Percentiles rank a stretch among this genome's conserved stretches.
These are phyloP conservation scores for Paramecium caudatum DNA, from an alignment of 73 alveolate genomes.

Conservation along the genomic window DNA sequence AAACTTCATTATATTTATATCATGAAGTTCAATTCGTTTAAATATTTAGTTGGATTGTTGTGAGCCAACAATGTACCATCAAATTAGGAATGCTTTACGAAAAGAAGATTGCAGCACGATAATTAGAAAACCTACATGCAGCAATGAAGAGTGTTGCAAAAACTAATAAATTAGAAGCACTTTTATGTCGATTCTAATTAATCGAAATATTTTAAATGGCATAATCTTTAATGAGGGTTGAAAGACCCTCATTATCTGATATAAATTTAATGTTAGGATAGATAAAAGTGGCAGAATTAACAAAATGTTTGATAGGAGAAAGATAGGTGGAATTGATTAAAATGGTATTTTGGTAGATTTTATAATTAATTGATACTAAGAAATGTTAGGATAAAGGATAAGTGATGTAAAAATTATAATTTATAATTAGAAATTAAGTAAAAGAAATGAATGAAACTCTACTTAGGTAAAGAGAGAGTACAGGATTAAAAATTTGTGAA, in stretches of 20 bases:
- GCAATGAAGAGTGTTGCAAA: constrained; percentile 12
- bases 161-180: not conserved
- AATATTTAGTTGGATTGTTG: not conserved
- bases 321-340: not conserved
- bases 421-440: not conserved
- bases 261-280: constrained; percentile 7
- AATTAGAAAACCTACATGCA: not conserved
- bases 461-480: not conserved
- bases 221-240: not conserved
- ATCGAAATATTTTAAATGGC: constrained; percentile 18
- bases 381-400: not conserved
- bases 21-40: constrained; percentile 1
- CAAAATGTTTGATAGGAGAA: not conserved
- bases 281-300: not conserved
- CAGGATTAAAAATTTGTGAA: not conserved
- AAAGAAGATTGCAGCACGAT: not conserved
- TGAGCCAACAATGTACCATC: not conserved
- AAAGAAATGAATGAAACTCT: constrained; percentile 9
- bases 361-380: not conserved
- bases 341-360: not conserved
- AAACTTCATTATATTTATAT: not conserved
- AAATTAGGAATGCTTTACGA: not conserved
- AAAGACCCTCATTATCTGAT: not conserved
- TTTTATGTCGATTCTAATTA: not conserved
- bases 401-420: not conserved